Base-by-base conservation (phyloP, 2,329 filamentous ascomycete species). In the Arachnopeziza araneosa region DNA sequence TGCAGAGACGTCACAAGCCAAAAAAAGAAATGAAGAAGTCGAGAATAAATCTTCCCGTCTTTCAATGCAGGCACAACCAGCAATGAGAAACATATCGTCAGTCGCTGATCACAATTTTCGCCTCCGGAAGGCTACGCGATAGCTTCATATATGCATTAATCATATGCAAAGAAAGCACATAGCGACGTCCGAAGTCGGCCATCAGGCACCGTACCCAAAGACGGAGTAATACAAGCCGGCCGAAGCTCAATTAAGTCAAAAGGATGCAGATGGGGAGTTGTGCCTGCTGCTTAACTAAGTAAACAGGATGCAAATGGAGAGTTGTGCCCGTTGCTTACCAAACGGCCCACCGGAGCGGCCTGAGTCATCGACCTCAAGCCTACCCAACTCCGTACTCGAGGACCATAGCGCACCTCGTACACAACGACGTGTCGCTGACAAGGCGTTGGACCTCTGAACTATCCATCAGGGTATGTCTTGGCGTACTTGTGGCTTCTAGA, bases 371-470 rank as follows among this genome's bases (percentile, higher is more conserved):
- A 44, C 5, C 2, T 44, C 36, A 19, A 44, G 36, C 36, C 36
- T 8, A 19, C 36, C 12, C 12, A 44, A 44, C 36, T 14, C 36
- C 36, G 36, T 44, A 44, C 36, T 7, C 50, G 53, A 55, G 17
- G 53, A 55, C 53, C n/a, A n/a, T n/a, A n/a, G n/a, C 26, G 26
- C 26, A 30, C 26, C 26, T 4, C 36, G 36, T 44, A 44, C 36
- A 19, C 51, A 32, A 55, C 30, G 54, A 55, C 54, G 48, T 55
- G 54, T 55, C 54, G 24, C n/a, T 22, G 7, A 23, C 21, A 55
- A 55, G 54, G 54, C 54, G 54, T 44, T 44, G 36, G 36, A 30
- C 5, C 5, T 30, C 9, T 9, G 5, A 30, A 9, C 26, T 30
- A 30, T 9, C 36, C 36, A 44, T 44, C 36, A 44, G 17, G 36